Evolutionary conservation across 371 early-diverging fungal genomes (phyloP).

Genomic region (Mortierella sp.): DNA sequence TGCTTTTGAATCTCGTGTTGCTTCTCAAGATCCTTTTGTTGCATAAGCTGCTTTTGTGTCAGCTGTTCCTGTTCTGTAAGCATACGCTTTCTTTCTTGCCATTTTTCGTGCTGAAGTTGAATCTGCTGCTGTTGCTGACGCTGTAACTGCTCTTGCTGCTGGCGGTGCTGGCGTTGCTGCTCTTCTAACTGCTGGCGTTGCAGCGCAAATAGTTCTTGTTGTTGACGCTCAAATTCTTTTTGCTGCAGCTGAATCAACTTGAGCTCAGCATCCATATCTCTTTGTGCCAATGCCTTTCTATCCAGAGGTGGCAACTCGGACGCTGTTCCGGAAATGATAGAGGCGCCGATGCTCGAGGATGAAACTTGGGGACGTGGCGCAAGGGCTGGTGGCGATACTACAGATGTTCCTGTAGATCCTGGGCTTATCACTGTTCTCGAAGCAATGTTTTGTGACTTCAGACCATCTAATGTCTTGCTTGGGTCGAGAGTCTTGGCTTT

Average conservation of each 20-base stretch:
- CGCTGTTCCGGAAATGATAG: not conserved
- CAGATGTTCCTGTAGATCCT: conserved; percentile 7
- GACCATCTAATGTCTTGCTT: conserved; percentile 46
- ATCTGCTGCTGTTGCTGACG: conserved; percentile 51
- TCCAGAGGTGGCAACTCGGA: conserved; percentile 9
- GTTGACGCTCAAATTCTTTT: conserved; percentile 46
- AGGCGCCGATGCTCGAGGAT: not conserved
- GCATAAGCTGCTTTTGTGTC: conserved; percentile 20
- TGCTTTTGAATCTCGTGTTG: conserved; percentile 34
- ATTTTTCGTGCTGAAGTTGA: conserved; percentile 52
- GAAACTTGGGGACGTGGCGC: conserved; percentile 11
- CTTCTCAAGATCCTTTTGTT: conserved; percentile 35
- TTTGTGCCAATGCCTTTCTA: conserved; percentile 18
- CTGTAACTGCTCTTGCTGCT: conserved; percentile 54
- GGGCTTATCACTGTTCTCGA: not conserved
- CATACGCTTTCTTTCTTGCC: conserved; percentile 48
- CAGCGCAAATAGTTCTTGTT: conserved; percentile 19
- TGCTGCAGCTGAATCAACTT: conserved; percentile 44
- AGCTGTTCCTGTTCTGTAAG: conserved; percentile 37
- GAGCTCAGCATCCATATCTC: conserved; percentile 48
- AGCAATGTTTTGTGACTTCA: conserved; percentile 17
- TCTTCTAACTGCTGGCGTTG: conserved; percentile 45
- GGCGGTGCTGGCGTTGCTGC: conserved; percentile 44
- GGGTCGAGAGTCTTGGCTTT: conserved; percentile 38
- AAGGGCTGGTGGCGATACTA: conserved; percentile 9